These are phyloP conservation scores for Aureobasidium leucospermi DNA, from an alignment of 2,329 filamentous ascomycete species.

Conservation along the genomic window DNA sequence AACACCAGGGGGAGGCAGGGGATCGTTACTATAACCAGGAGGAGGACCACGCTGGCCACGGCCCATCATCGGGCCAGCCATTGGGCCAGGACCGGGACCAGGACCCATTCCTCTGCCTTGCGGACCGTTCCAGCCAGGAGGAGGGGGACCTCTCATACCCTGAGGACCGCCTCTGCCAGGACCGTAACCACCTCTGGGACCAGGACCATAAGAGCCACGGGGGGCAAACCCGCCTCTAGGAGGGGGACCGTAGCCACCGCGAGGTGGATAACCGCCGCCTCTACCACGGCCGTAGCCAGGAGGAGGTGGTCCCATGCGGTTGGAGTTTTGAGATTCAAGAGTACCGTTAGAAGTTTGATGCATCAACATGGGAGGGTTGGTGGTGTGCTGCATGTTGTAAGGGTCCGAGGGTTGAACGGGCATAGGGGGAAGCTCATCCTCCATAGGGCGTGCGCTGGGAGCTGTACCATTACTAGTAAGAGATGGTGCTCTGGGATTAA, in stretches of 20 bases:
- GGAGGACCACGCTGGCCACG: conserved; percentile 36
- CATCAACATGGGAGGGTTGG: conserved; percentile 47
- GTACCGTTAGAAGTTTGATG: conserved; percentile 42
- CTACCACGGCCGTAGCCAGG: conserved; percentile 21
- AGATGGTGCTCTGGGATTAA: conserved; percentile 59
- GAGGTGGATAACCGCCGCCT: conserved; percentile 22
- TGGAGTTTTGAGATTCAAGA: conserved; percentile 31
- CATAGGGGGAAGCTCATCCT: conserved; percentile 35
- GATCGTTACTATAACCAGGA: conserved; percentile 29
- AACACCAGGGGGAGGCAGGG: conserved; percentile 15
- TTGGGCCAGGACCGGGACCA: conserved; percentile 14
- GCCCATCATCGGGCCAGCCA: conserved; percentile 33
- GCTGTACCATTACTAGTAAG: conserved; percentile 32
- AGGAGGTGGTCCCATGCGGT: conserved; percentile 27
- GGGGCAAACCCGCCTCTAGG: conserved; percentile 37
- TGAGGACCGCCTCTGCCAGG: conserved; percentile 29
- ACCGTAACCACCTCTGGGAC: conserved; percentile 37
- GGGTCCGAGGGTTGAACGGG: conserved; percentile 18
- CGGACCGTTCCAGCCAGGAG: conserved; percentile 25
- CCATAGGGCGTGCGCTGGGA: conserved; percentile 29
- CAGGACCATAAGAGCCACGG: conserved; percentile 47
- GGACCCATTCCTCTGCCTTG: conserved; percentile 30
- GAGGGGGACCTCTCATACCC: conserved; percentile 26
- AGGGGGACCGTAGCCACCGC: conserved; percentile 12
- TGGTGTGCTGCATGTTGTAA: conserved; percentile 39